Conservation (phyloP, 495 filamentous ascomycete genomes). For the Penicillium verhagenii region DNA sequence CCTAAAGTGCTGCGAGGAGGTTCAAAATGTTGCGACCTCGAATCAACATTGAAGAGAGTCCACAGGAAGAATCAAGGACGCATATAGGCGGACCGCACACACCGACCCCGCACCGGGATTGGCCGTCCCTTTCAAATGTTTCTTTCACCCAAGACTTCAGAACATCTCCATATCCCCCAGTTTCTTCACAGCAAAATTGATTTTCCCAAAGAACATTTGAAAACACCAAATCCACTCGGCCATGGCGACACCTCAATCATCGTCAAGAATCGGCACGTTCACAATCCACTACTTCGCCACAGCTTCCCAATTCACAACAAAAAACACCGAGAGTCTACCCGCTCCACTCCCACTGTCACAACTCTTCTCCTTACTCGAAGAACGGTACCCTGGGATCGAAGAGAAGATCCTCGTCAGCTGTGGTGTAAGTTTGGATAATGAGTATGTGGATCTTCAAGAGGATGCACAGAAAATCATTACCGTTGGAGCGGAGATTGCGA, state of each 20-base stretch:
- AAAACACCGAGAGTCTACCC: conserved; percentile 65
- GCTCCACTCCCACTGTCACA: conserved; percentile 67
- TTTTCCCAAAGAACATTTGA: no score
- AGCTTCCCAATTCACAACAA: conserved; percentile 70
- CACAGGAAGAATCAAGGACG: no score
- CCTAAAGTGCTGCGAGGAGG: no score
- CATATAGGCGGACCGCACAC: not conserved
- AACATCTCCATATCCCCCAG: not conserved
- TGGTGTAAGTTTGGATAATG: conserved; percentile 80
- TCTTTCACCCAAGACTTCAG: not conserved
- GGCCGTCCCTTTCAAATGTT: conserved; percentile 5
- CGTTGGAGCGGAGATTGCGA: conserved; percentile 84
- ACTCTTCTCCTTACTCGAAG: conserved; percentile 72
- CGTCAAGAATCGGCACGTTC: conserved; percentile 45
- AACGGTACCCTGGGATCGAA: conserved; percentile 75
- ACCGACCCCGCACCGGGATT: conserved; percentile 13
- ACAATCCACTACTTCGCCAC: conserved; percentile 86
- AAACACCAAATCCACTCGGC: not conserved
- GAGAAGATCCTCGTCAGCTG: conserved; percentile 71
- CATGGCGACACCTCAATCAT: not conserved
- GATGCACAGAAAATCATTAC: conserved; percentile 52
- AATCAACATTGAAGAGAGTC: no score
- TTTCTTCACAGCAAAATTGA: no score
- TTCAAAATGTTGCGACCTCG: no score
- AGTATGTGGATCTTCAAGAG: conserved; percentile 74